Percentiles rank a stretch among this genome's conserved stretches.
These are phyloP conservation scores for Auriculariales sp. DNA, from an alignment of 768 basidiomycete species.

Conservation along the genomic window DNA sequence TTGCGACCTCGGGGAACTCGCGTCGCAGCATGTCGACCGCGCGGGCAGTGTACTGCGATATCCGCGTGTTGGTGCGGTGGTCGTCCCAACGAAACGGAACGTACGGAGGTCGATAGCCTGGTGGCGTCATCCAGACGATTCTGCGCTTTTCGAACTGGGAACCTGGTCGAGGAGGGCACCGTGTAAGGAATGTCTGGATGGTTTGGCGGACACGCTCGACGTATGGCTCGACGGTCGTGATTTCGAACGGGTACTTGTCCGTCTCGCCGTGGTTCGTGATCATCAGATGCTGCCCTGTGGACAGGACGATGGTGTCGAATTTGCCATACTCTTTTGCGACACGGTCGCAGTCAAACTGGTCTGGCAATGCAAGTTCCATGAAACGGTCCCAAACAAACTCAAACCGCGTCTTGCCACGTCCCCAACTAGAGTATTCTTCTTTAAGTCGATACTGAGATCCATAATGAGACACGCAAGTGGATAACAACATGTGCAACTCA, in stretches of 20 bases:
- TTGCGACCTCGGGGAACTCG: neutral
- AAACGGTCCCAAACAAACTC: constrained; percentile 1
- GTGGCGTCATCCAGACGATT: neutral
- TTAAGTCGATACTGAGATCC: neutral
- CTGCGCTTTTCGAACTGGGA: neutral
- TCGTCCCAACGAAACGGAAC: neutral
- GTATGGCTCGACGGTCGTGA: neutral
- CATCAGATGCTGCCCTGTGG: neutral
- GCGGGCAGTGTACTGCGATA: neutral
- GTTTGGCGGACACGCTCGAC: neutral
- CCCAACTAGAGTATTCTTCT: neutral
- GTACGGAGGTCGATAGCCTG: neutral
- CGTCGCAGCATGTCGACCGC: neutral
- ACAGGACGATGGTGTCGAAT: neutral
- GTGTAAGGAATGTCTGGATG: neutral
- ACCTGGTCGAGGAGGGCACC: neutral
- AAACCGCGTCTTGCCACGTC: neutral
- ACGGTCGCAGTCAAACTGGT: neutral
- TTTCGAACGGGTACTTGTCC: neutral
- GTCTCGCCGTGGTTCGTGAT: neutral
- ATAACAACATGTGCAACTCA: neutral
- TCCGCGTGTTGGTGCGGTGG: neutral
- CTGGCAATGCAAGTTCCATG: neutral
- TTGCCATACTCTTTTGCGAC: neutral
- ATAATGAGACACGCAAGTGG: too few species aligned